Evolutionary conservation across 1,139 yeast genomes (phyloP), one percentile per base, ranked within the genome.

Genomic region (Suhomyces choctaworum): DNA sequence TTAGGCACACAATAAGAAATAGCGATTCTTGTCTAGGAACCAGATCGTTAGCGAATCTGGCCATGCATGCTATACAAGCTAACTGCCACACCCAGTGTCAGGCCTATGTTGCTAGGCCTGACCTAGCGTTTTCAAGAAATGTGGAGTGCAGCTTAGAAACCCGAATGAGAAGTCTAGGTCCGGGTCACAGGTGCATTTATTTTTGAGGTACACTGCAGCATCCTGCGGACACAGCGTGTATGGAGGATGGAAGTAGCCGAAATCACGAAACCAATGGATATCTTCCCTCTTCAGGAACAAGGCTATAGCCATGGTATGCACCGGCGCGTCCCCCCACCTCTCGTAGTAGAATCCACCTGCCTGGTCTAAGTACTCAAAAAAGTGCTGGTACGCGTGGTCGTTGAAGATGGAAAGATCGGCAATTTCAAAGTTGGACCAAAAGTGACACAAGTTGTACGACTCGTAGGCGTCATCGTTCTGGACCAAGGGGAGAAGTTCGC

Each of bases 261-360:
- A 33, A 34, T 62, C 60, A 5, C 47, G 46, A 32, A 65, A 58
- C 61, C 67, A 64, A 42, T 58, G 55, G 10, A 66, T 29, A 16
- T 64, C 60, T 13, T 40, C 32, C 17, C 50, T 53, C 10, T 44
- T 31, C 25, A 63, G 42, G 29, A 59, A 50, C 25, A 54, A 38
- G 27, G 60, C 52, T 10, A 61, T 47, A 4, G 58, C 66, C 22
- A 65, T 44, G 1, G 66, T 45, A 43, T 64, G 70, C 8, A 66
- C 48, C 0, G 72, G 71, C 1, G 70, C 72, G 44, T 65, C 72
- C 5, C 71, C 71, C 72, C 72, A 66, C 29, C 71, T 45, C 43
- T 65, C 70, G 41, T 66, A 65, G 42, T 44, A 65, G 39, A 65
- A 64, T 13, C 71, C 70, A 1, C 70, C 71, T 4, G 46, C 36